Base-by-base conservation (phyloP, 495 filamentous ascomycete species). In the Penicillium riverlandense region DNA sequence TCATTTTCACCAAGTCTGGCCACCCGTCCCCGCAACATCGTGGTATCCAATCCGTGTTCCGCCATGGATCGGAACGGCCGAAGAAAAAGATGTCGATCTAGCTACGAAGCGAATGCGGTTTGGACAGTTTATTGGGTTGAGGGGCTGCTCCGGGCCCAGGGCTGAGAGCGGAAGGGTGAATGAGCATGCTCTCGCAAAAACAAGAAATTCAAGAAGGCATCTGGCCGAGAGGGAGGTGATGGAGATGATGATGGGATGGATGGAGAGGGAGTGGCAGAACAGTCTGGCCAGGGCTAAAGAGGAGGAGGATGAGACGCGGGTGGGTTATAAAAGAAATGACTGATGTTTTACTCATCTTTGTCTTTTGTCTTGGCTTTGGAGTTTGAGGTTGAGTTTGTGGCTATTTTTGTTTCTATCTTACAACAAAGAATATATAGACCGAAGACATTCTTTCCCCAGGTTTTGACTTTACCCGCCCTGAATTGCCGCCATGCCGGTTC, bases 1-100 rank as follows among this genome's bases (percentile, higher is more conserved):
- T 32, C 83, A 85, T 59, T 92, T 88, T 63, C 82, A 89, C 61
- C 88, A 95, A 58, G 68, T 76, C 37, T 66, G 49, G 75, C 82
- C 40, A 69, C 80, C 34, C 51, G 63, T 59, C 12, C 48, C 43
- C 0, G 78, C 67, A 54, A 82, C 76, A 1, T 40, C 42, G 33
- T 55, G 65, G n/a, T 92, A 95, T 58, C 88, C 88, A 4, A 74
- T 65, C n/a, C 52, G 40, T 1, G 72, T 82, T 6, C 48, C 49
- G 11, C 47, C 64, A 8, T 67, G 70, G 73, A 34, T 75, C 7
- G 58, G 64, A 0, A 50, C 57, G 1, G 36, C 35, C 4, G 41
- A 47, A 4, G 61, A 62, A 30, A 14, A 31, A 7, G 32, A 35
- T 52, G 69, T 65, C 35, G 58, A 66, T 37, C 38, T 80, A 1